A percentile compares a stretch with the other conserved stretches of the same genome.
Conservation (phyloP, 306 rosid species). For the Vigna nakashimae region DNA sequence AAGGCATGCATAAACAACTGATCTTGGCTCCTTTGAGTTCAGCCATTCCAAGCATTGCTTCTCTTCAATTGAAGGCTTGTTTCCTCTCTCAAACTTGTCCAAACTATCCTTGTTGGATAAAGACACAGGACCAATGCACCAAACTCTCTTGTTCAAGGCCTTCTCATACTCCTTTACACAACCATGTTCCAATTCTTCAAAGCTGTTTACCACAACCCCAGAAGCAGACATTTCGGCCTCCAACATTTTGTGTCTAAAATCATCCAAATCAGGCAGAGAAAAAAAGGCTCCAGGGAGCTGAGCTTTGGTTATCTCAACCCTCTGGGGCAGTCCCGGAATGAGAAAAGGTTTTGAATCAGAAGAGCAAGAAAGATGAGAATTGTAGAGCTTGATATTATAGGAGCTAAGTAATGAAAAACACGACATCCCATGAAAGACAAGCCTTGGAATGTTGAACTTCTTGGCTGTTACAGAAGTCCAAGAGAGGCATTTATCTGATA, state of each 20-base stretch:
- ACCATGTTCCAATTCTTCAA: slow-evolving; percentile 53
- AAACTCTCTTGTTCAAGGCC: slow-evolving; percentile 48
- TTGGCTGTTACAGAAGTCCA: slow-evolving; percentile 35
- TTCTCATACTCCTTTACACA: slow-evolving; percentile 40
- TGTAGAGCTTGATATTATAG: slow-evolving; percentile 50
- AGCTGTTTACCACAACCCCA: slow-evolving; percentile 64
- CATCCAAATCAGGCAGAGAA: slow-evolving; percentile 54
- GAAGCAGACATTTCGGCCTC: slow-evolving; percentile 55
- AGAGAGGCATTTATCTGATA: slow-evolving; percentile 33
- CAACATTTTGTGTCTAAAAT: slow-evolving; percentile 49
- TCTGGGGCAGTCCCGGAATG: slow-evolving; percentile 60
- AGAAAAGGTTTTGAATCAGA: slow-evolving; percentile 58
- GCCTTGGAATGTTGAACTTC: slow-evolving; percentile 36
- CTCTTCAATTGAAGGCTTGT: slow-evolving; percentile 48
- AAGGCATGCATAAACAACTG: slow-evolving; percentile 63
- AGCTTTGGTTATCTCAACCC: slow-evolving; percentile 56
- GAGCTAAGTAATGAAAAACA: slow-evolving; percentile 59
- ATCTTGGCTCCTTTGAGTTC: slow-evolving; percentile 48
- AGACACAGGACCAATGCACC: slow-evolving; percentile 73
- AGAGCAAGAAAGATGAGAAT: slow-evolving; percentile 45
- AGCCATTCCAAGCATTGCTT: slow-evolving; percentile 54
- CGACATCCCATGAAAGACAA: slow-evolving; percentile 46
- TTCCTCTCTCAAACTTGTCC: slow-evolving; percentile 62
- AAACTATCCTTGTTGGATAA: slow-evolving; percentile 44
- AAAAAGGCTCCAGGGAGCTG: slow-evolving; percentile 67